Evolutionary conservation across 768 basidiomycete genomes (phyloP), one percentile per base, ranked within the genome.

Genomic region (Mycena amicta): DNA sequence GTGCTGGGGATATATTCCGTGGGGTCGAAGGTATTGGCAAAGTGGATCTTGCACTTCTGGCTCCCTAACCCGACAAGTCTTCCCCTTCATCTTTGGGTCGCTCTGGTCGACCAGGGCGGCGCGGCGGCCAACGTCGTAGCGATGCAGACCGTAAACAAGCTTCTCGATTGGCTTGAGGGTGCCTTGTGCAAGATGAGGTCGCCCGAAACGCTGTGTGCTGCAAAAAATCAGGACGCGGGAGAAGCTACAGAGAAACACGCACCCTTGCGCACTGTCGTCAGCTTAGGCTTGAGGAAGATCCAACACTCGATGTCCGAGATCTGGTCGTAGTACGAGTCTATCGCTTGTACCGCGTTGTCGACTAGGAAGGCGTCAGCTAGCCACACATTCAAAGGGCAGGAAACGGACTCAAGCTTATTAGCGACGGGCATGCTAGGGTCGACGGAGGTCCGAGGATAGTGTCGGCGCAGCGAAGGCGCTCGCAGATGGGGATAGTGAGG

Each of bases 21-120:
- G 68, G 89, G 87, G 65, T 90, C 88, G 55, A 78, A 77, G 4
- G 90, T 86, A 67, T 90, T 88, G 27, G 86, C 84, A 85, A 87
- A 47, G 11, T 50, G n/a, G 52, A 86, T 82, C 66, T 84, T 86
- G 12, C 82, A 66, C 62, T 85, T 85, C 62, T 84, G 83, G 65
- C 81, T 85, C 74, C 88, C 82, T 67, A 79, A 88, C 1, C 63
- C 57, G 20, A 73, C 70, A 20, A 78, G 67, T 76, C 55, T 53
- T 52, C 40, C 66, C 62, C 37, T 55, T 58, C n/a, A 55, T 59
- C 30, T 18, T 57, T 6, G 62, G 58, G 23, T 68, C 55, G 39
- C 66, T 66, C 2, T 70, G 60, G 30, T 78, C 77, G 31, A 74
- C 66, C n/a, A 84, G 75, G 3, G 83, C 85, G 11, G 77, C 73